Conservation (phyloP, 2,329 filamentous ascomycete species). For the Zasmidium citrigriseum region DNA sequence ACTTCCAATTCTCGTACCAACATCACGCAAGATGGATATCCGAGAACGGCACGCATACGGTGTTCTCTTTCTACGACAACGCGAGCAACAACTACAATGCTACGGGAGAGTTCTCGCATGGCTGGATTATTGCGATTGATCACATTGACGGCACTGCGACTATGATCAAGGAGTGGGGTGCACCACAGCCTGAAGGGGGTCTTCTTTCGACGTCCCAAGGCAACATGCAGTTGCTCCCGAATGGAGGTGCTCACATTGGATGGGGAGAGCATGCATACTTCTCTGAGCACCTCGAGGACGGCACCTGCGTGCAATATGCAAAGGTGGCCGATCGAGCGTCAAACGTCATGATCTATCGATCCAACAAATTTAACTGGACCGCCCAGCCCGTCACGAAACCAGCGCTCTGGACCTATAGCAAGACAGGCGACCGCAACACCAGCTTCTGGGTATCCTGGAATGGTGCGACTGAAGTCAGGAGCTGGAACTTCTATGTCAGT, state of each 20-base stretch:
- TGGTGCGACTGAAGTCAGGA: slow-evolving; percentile 50
- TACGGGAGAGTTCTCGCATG: slow-evolving; percentile 42
- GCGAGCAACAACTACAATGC: slow-evolving; percentile 51
- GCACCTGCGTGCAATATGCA: slow-evolving; percentile 54
- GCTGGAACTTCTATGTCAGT: slow-evolving; percentile 54
- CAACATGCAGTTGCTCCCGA: slow-evolving; percentile 56
- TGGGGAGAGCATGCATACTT: slow-evolving; percentile 53
- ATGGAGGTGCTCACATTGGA: slow-evolving; percentile 57
- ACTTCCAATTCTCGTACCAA: slow-evolving; percentile 54
- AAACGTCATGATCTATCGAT: slow-evolving; percentile 56
- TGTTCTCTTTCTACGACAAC: slow-evolving; percentile 59
- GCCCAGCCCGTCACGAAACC: slow-evolving; percentile 48
- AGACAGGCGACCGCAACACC: slow-evolving; percentile 28
- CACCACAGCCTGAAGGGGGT: slow-evolving; percentile 47
- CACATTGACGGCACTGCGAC: slow-evolving; percentile 46
- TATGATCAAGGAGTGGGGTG: slow-evolving; percentile 50
- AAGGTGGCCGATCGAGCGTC: slow-evolving; percentile 45
- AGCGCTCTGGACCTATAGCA: slow-evolving; percentile 39
- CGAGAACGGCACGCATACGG: slow-evolving; percentile 49
- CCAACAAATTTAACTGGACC: slow-evolving; percentile 56
- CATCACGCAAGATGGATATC: slow-evolving; percentile 54
- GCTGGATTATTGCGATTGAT: slow-evolving; percentile 50
- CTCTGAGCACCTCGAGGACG: slow-evolving; percentile 50
- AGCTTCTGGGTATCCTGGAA: slow-evolving; percentile 58
- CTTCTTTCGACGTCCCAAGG: slow-evolving; percentile 55